Base-by-base conservation (phyloP, 2,329 filamentous ascomycete genomes). In the Zarea fungicola region DNA sequence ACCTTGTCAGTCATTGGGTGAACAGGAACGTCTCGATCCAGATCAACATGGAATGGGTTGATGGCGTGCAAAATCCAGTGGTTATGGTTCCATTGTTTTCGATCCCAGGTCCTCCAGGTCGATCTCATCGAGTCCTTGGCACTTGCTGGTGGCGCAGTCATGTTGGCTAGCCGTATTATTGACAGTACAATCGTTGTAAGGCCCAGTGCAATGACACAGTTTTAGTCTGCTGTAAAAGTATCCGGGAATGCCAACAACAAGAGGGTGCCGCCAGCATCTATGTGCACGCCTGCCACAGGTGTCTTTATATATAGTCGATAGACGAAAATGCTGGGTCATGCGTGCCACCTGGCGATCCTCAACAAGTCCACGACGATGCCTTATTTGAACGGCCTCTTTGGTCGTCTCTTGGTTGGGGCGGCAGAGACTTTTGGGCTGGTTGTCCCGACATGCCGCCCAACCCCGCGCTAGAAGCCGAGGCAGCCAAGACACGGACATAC, bases 1-100 rank as follows among this genome's bases (percentile, higher is more conserved):
- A 71, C 59, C 19, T 62, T 62, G 25, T 71, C 69, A 1, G 56
- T 56, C 54, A 70, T 72, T 6, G 56, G 26, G 53, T 68, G 63
- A 6, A 70, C 58, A 0, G 68, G 68, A 2, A 68, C 56, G 1
- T 60, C 52, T 25, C 62, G 56, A 29, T 65, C 55, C 23, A 65
- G 58, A 22, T 50, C 32, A 7, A 42, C 16, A 4, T 57, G 59
- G 19, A 66, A 58, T 18, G 60, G 53, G 41, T 58, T 58, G 9
- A 66, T 53, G 4, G 57, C 29, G 29, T 67, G 60, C 23, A 61
- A 52, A 22, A 64, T 49, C 58, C 58, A 64, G 52, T 66, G 63
- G 22, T 53, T 50, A 9, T 54, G 6, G 14, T 55, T 60, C 64
- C 64, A 66, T 8, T 55, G 34, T 18, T 55, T 52, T 10, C 49